Evolutionary conservation across 108 stramenopile genomes (phyloP).

Genomic region (Chaetoceros tenuissimus): DNA sequence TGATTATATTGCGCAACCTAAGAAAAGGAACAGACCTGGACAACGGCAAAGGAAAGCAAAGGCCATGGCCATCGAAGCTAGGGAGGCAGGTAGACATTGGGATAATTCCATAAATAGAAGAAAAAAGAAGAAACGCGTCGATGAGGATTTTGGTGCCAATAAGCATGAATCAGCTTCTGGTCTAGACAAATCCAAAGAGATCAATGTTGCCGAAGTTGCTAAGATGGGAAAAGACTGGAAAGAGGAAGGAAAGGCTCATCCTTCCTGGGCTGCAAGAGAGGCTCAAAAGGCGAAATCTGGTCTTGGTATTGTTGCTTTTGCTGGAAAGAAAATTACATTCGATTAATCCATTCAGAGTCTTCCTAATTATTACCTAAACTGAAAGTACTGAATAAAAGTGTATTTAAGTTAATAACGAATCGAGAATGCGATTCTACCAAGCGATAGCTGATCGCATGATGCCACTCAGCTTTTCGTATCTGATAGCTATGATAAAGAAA

Average conservation of each 20-base stretch:
- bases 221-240: conserved; percentile 40
- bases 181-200: conserved; percentile 10
- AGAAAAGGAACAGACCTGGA: conserved; percentile 73
- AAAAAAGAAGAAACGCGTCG: conserved; percentile 32
- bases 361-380: no score
- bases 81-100: conserved; percentile 50
- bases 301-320: conserved; percentile 63
- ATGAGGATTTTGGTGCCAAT: neutral
- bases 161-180: conserved; percentile 5
- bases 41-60: conserved; percentile 74
- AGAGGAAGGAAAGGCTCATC: conserved; percentile 57
- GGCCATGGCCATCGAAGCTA: conserved; percentile 60
- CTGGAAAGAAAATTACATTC: conserved; percentile 80
- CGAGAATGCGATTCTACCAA: no score
- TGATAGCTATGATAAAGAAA: no score
- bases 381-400: no score
- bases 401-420: no score
- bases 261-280: conserved; percentile 74
- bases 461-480: no score
- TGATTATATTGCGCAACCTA: conserved; percentile 7
- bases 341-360: conserved; percentile 17
- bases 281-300: conserved; percentile 35
- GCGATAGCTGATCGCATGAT: no score
- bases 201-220: conserved; percentile 21
- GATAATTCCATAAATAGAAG: conserved; percentile 66